A percentile compares a stretch with the other conserved stretches of the same genome.
Conservation (phyloP, 805 yeast genomes). For the Metschnikowia picachoensis region DNA sequence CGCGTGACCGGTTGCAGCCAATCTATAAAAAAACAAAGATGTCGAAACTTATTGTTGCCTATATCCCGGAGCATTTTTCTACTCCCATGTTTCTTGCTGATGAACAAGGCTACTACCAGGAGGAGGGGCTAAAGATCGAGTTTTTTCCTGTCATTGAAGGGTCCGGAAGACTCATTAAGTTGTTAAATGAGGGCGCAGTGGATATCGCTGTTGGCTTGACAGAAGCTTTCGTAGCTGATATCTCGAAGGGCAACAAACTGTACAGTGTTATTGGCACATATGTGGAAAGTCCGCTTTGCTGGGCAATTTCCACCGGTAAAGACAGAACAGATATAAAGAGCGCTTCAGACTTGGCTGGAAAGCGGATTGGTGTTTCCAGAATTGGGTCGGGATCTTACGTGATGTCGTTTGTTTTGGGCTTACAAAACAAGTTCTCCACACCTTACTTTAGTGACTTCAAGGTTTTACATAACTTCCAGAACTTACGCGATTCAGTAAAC, state of each 20-base stretch:
- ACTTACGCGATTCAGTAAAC: slow-evolving; percentile 78
- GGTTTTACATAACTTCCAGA: slow-evolving; percentile 62
- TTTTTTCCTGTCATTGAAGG: slow-evolving; percentile 77
- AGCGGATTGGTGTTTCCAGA: slow-evolving; percentile 73
- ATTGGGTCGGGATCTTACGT: slow-evolving; percentile 91
- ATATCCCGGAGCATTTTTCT: slow-evolving; percentile 88
- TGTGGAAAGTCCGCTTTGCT: slow-evolving; percentile 80
- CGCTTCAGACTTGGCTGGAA: slow-evolving; percentile 53
- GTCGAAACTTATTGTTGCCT: slow-evolving; percentile 54
- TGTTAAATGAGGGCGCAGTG: slow-evolving; percentile 57
- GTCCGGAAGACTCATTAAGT: slow-evolving; percentile 79
- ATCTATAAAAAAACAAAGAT: neutral
- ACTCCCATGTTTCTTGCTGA: slow-evolving; percentile 79
- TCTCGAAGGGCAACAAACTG: slow-evolving; percentile 62
- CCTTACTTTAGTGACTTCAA: slow-evolving; percentile 54
- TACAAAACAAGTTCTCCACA: slow-evolving; percentile 48
- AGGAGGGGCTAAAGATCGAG: slow-evolving; percentile 51
- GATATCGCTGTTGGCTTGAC: slow-evolving; percentile 87
- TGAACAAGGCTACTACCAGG: slow-evolving; percentile 50
- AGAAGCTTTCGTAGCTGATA: slow-evolving; percentile 84
- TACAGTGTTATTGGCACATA: slow-evolving; percentile 77
- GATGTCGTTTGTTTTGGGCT: slow-evolving; percentile 82
- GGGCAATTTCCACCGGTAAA: slow-evolving; percentile 84
- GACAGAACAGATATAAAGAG: slow-evolving; percentile 51
- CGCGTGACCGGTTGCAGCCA: no score